Percentiles rank a stretch among this genome's conserved stretches.
Evolutionary conservation across 768 basidiomycete genomes (phyloP).

Genomic region (Naganishia onofrii): DNA sequence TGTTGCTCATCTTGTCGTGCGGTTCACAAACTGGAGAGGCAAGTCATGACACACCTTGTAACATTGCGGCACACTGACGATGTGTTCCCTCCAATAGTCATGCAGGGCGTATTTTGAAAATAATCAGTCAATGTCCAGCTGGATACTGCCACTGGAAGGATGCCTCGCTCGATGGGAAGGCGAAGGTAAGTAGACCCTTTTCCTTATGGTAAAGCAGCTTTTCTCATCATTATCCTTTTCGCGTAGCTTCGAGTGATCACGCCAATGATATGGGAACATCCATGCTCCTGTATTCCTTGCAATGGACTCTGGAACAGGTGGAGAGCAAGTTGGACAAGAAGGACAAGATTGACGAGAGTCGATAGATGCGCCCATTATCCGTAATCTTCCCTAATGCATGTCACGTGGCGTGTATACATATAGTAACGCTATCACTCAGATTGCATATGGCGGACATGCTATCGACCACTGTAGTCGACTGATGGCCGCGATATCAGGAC

Average conservation of each 20-base stretch:
- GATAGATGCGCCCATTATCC: too few relatives aligned
- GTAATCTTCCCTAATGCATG: too few relatives aligned
- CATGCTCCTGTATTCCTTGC: slow-evolving; percentile 14
- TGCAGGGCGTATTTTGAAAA: neutral
- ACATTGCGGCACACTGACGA: neutral
- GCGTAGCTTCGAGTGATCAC: neutral
- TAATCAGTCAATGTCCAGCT: neutral
- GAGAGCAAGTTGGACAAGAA: neutral
- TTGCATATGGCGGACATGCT: too few relatives aligned
- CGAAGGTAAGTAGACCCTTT: neutral
- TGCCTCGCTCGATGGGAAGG: neutral
- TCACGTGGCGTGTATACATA: too few relatives aligned
- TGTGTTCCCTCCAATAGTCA: neutral
- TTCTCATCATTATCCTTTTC: neutral
- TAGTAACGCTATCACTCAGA: too few relatives aligned
- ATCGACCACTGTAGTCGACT: too few relatives aligned
- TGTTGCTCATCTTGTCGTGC: neutral
- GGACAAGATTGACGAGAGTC: neutral
- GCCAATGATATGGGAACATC: neutral
- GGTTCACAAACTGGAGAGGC: neutral
- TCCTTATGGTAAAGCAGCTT: neutral
- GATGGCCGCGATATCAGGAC: too few relatives aligned
- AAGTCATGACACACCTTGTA: neutral
- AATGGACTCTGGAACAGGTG: slow-evolving; percentile 15
- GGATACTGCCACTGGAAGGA: neutral